phyloP scores from a whole-genome alignment of 2,329 filamentous ascomycete genomes.

The Phialocephala subalpina region DNA sequence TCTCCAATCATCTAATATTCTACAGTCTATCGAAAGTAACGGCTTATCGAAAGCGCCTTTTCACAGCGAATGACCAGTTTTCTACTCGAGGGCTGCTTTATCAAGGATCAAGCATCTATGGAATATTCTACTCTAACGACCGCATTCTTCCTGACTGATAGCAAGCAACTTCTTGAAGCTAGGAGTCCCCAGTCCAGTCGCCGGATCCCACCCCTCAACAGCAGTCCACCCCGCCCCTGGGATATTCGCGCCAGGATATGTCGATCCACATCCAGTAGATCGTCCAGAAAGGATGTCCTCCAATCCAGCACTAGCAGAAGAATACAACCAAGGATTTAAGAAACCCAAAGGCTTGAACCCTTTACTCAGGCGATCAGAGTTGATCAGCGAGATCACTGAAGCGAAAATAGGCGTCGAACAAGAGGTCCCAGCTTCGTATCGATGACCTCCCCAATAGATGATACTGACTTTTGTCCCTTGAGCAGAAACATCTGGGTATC shows the following conservation, averaged over 20 bases:
- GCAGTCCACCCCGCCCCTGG: constrained; percentile 36
- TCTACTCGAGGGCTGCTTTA: too few species aligned
- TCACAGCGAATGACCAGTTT: too few species aligned
- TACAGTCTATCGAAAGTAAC: too few species aligned
- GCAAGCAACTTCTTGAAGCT: too few species aligned
- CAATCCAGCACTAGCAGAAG: constrained; percentile 42
- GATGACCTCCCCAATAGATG: neutral
- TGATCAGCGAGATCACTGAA: constrained; percentile 65
- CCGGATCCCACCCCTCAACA: constrained; percentile 48
- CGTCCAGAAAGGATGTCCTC: constrained; percentile 49
- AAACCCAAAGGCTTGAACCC: constrained; percentile 53
- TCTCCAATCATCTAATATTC: too few species aligned
- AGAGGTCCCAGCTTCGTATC: constrained; percentile 49
- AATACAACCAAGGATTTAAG: constrained; percentile 51
- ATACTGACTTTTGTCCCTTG: constrained; percentile 15
- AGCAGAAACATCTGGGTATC: constrained; percentile 58
- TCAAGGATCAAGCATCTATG: too few species aligned
- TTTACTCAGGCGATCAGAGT: constrained; percentile 62
- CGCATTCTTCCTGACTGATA: too few species aligned
- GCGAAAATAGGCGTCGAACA: constrained; percentile 64
- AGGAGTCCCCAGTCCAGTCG: too few species aligned
- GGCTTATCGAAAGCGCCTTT: too few species aligned
- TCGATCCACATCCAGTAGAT: constrained; percentile 45
- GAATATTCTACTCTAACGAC: too few species aligned
- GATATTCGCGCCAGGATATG: constrained; percentile 24